phyloP scores from a whole-genome alignment of 148 eudicot species.

The Rhododendron kiyosumense region DNA sequence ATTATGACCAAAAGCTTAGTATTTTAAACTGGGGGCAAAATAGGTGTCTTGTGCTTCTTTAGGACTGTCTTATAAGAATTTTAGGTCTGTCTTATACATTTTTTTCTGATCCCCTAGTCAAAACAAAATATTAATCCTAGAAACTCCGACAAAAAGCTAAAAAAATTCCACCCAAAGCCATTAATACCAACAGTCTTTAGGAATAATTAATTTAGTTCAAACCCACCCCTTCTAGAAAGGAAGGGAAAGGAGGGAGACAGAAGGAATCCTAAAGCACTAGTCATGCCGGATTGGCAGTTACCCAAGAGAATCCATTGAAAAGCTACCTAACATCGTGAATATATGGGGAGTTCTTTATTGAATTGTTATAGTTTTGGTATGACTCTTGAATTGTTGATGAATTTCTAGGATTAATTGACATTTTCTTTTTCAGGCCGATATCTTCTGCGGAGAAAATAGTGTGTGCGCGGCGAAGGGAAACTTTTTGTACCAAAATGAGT shows the following conservation, averaged over 20 bases:
- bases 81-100: background rate
- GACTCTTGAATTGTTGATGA: background rate
- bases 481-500: conserved; percentile 51
- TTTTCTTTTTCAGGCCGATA: background rate
- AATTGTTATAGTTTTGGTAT: background rate
- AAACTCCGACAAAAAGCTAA: background rate
- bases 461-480: background rate
- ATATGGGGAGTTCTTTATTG: background rate
- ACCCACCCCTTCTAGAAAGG: background rate
- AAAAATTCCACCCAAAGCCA: background rate
- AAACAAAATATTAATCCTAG: background rate
- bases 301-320: background rate
- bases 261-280: background rate
- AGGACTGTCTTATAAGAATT: background rate
- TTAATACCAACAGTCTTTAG: background rate
- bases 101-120: background rate
- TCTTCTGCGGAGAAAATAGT: background rate
- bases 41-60: background rate
- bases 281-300: background rate
- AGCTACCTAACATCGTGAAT: background rate
- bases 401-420: background rate
- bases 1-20: background rate
- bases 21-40: background rate
- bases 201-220: background rate
- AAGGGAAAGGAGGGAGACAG: background rate